phyloP scores from a whole-genome alignment of 2,329 filamentous ascomycete genomes.

The Penicillium palitans region DNA sequence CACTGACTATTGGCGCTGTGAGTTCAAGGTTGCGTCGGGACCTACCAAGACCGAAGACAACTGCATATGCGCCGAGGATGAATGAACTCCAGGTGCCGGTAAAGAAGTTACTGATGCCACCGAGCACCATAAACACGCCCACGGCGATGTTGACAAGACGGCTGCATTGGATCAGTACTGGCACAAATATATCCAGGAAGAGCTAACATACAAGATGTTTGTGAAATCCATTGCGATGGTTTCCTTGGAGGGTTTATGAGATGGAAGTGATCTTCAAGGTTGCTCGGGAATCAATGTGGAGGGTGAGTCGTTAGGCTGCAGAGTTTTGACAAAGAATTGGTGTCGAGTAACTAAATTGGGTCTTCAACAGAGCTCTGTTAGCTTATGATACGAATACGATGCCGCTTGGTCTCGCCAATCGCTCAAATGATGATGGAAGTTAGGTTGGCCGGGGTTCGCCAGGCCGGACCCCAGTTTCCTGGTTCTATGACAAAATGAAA shows the following conservation, averaged over 20 bases:
- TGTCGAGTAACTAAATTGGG: background rate
- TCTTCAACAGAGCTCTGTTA: background rate
- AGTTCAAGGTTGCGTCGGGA: slow-evolving; percentile 4
- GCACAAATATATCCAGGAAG: background rate
- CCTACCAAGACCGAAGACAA: slow-evolving; percentile 84
- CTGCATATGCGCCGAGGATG: slow-evolving; percentile 82
- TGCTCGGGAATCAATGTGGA: slow-evolving; percentile 1
- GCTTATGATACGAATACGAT: background rate
- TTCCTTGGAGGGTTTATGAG: background rate
- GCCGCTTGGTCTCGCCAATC: background rate
- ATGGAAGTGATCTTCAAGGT: slow-evolving; percentile 12
- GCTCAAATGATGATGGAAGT: background rate
- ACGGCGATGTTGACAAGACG: slow-evolving; percentile 92
- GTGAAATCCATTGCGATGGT: slow-evolving; percentile 76
- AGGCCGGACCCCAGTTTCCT: background rate
- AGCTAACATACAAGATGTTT: slow-evolving; percentile 56
- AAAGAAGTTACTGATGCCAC: slow-evolving; percentile 61
- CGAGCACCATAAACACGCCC: slow-evolving; percentile 82
- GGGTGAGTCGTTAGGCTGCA: slow-evolving; percentile 11
- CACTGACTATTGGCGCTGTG: slow-evolving; percentile 20
- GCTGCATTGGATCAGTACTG: slow-evolving; percentile 52
- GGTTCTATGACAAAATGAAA: background rate
- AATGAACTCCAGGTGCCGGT: slow-evolving; percentile 57
- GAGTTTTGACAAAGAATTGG: background rate
- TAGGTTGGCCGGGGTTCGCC: background rate